phyloP scores from a whole-genome alignment of 2,329 filamentous ascomycete species.

The Botryotinia globosa region DNA sequence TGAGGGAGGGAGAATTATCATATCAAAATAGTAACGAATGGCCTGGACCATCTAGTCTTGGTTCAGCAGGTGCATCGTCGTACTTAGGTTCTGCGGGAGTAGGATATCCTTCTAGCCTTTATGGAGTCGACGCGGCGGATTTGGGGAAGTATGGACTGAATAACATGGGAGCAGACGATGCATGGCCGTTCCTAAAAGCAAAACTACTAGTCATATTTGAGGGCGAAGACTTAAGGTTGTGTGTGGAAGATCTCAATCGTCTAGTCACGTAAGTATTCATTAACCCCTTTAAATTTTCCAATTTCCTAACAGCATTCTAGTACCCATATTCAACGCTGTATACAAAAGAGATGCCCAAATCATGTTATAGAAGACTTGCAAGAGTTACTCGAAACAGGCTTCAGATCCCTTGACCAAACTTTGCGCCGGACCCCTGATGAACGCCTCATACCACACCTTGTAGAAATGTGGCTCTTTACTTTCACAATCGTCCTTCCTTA shows the following conservation, averaged over 20 bases:
- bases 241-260: conserved; percentile 79
- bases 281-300: neutral
- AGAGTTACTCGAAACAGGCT: conserved; percentile 76
- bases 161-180: conserved; percentile 72
- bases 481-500: conserved; percentile 90
- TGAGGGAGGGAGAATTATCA: conserved; percentile 38
- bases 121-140: conserved; percentile 52
- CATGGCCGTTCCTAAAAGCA: conserved; percentile 76
- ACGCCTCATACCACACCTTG: conserved; percentile 81
- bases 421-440: conserved; percentile 78
- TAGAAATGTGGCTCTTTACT: conserved; percentile 91
- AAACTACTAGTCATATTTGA: conserved; percentile 77
- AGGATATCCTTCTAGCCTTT: conserved; percentile 41
- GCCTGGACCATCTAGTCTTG: conserved; percentile 53
- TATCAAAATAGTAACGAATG: conserved; percentile 43
- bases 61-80: conserved; percentile 44
- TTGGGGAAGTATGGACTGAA: conserved; percentile 61
- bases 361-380: conserved; percentile 73
- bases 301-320: conserved; percentile 26
- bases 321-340: conserved; percentile 74
- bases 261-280: conserved; percentile 55
- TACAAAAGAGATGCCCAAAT: conserved; percentile 68
- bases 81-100: conserved; percentile 32
- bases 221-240: conserved; percentile 74
- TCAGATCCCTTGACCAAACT: conserved; percentile 80